Percentiles rank a stretch among this genome's conserved stretches.
Conservation (phyloP, 352 stramenopile species). For the Pythium grandisporangium region DNA sequence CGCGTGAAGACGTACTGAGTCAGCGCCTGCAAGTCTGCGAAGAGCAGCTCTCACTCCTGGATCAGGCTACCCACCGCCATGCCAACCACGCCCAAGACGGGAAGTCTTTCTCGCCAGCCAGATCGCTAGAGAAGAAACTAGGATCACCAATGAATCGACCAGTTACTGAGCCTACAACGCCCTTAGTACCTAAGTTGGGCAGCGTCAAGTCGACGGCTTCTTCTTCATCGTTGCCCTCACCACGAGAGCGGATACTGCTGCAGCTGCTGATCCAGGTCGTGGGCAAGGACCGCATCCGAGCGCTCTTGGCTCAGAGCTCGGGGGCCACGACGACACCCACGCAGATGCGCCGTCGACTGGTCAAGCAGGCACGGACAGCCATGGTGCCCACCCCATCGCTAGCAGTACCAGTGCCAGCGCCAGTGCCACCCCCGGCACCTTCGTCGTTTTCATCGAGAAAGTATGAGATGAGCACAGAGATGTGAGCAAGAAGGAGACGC, state of each 20-base stretch:
- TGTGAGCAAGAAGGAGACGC: constrained; percentile 2
- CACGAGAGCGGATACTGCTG: constrained; percentile 14
- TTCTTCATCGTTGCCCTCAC: not conserved
- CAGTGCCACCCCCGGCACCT: not conserved
- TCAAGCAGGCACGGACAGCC: constrained; percentile 1
- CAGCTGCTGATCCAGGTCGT: constrained; percentile 16
- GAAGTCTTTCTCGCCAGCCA: too few species aligned
- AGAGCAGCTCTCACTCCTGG: too few species aligned
- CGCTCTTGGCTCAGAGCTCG: constrained; percentile 1
- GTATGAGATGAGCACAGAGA: constrained; percentile 15
- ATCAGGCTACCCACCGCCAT: too few species aligned
- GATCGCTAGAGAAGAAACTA: too few species aligned
- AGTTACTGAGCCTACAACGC: too few species aligned
- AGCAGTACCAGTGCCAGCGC: not conserved
- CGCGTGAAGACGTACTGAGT: too few species aligned
- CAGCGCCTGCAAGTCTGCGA: too few species aligned
- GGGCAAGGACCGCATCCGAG: constrained; percentile 10
- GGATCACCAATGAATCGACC: too few species aligned
- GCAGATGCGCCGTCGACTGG: constrained; percentile 8
- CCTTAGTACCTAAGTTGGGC: too few species aligned
- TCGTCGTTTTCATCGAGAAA: constrained; percentile 5
- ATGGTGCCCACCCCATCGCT: too few species aligned
- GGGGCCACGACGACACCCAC: not conserved
- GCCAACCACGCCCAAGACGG: too few species aligned
- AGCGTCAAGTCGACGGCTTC: too few species aligned